A percentile compares a stretch with the other conserved stretches of the same genome.
Evolutionary conservation across 2,329 filamentous ascomycete genomes (phyloP).

Genomic region (Fusarium kyushuense): DNA sequence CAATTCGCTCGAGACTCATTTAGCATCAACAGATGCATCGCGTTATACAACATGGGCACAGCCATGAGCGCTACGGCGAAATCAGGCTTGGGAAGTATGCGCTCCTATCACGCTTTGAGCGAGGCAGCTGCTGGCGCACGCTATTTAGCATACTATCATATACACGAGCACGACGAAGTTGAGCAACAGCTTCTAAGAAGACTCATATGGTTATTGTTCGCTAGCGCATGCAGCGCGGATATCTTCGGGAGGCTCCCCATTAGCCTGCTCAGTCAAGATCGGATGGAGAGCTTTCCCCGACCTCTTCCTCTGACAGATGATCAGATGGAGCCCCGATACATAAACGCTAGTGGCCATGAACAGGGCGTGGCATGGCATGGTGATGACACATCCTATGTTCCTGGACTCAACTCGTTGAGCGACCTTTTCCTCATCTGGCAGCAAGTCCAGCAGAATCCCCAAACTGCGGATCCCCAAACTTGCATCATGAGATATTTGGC

Average conservation of each 20-base stretch:
- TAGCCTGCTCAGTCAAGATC: constrained; percentile 44
- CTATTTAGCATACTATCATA: constrained; percentile 49
- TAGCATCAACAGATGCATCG: constrained; percentile 53
- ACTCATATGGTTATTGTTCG: constrained; percentile 53
- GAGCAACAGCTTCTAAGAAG: constrained; percentile 52
- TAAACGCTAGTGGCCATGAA: constrained; percentile 3
- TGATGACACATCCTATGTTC: constrained; percentile 49
- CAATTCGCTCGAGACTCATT: constrained; percentile 38
- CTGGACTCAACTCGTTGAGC: constrained; percentile 51
- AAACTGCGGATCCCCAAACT: constrained; percentile 11
- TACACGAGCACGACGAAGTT: constrained; percentile 36
- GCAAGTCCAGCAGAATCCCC: constrained; percentile 41
- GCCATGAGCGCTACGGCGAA: constrained; percentile 37
- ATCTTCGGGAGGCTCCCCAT: constrained; percentile 48
- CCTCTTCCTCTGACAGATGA: constrained; percentile 48
- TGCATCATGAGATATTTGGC: constrained; percentile 27
- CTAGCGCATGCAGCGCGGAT: constrained; percentile 45
- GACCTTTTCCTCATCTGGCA: constrained; percentile 54
- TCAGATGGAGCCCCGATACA: constrained; percentile 46
- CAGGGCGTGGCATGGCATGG: constrained; percentile 49
- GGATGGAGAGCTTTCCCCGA: constrained; percentile 37
- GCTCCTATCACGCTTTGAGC: constrained; percentile 40
- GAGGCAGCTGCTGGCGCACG: constrained; percentile 49
- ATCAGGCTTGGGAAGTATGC: constrained; percentile 30
- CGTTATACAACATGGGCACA: constrained; percentile 53